phyloP scores from a whole-genome alignment of 768 basidiomycete genomes.

The Naganishia antarctica region DNA sequence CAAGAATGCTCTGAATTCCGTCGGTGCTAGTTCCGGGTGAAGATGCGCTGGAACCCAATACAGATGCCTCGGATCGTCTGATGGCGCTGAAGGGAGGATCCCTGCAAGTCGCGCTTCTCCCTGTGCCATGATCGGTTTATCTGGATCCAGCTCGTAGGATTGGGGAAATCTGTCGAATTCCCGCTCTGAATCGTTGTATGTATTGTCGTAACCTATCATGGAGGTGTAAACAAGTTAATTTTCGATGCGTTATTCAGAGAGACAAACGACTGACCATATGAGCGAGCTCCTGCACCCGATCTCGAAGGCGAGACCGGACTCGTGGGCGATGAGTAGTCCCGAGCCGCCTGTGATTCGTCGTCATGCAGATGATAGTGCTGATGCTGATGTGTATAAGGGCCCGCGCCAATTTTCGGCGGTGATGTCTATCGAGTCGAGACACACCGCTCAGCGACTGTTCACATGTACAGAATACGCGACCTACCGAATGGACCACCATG shows the following conservation, averaged over 20 bases:
- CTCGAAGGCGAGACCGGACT: constrained; percentile 33
- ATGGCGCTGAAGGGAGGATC: constrained; percentile 10
- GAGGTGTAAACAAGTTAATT: too few relatives aligned
- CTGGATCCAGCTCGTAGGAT: constrained; percentile 20
- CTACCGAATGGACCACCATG: constrained; percentile 41
- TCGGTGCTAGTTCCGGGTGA: constrained; percentile 95
- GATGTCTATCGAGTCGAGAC: constrained; percentile 40
- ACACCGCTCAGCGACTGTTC: constrained; percentile 19
- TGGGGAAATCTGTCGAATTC: constrained; percentile 15
- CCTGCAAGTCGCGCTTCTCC: constrained; percentile 19
- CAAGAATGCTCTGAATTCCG: constrained; percentile 89
- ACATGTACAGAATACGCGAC: constrained; percentile 22
- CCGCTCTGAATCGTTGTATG: neutral
- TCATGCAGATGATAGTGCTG: constrained; percentile 7
- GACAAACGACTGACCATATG: constrained; percentile 17
- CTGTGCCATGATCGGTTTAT: constrained; percentile 19
- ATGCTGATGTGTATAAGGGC: constrained; percentile 13
- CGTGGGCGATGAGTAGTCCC: neutral
- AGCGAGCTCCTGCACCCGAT: constrained; percentile 29
- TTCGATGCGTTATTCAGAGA: neutral
- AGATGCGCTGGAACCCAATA: constrained; percentile 98
- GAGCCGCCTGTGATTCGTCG: constrained; percentile 20
- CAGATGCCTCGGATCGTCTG: constrained; percentile 74
- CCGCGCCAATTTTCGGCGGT: constrained; percentile 30
- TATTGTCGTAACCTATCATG: too few relatives aligned